Percentiles rank a stretch among this genome's conserved stretches.
These are phyloP conservation scores for Cyberlindnera subsufficiens DNA, from an alignment of 805 yeast genomes.

Conservation along the genomic window DNA sequence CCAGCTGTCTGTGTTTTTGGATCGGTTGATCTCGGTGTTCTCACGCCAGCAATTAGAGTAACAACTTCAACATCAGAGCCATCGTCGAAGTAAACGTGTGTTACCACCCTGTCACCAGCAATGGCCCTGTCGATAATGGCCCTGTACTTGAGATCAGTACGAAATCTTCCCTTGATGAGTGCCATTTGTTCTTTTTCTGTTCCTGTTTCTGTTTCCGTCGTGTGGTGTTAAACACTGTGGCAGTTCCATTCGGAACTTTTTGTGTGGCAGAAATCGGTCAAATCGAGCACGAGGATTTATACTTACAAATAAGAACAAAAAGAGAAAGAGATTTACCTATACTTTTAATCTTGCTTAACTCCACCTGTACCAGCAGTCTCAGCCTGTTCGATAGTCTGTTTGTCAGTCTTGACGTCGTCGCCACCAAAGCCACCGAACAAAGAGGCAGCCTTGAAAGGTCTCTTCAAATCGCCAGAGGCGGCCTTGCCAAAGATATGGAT, in stretches of 20 bases:
- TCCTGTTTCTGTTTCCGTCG: neutral
- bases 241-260: neutral
- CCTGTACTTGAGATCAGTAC: conserved; percentile 22
- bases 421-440: conserved; percentile 56
- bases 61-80: conserved; percentile 53
- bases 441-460: conserved; percentile 91
- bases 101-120: conserved; percentile 71
- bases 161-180: conserved; percentile 22
- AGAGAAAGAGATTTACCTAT: too few species aligned
- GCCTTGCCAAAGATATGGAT: conserved; percentile 81
- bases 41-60: conserved; percentile 67
- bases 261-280: too few species aligned
- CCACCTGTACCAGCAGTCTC: conserved; percentile 87
- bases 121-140: conserved; percentile 72
- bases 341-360: conserved; percentile 40
- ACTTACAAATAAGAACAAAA: too few species aligned
- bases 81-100: conserved; percentile 44
- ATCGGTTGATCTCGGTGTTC: conserved; percentile 61
- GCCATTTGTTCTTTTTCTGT: neutral
- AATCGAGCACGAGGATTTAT: too few species aligned
- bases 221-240: neutral
- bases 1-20: conserved; percentile 29
- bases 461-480: conserved; percentile 85
- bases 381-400: conserved; percentile 77
- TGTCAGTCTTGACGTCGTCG: conserved; percentile 68